Conservation (phyloP, 495 filamentous ascomycete genomes). For the Penicillium pancosmium region DNA sequence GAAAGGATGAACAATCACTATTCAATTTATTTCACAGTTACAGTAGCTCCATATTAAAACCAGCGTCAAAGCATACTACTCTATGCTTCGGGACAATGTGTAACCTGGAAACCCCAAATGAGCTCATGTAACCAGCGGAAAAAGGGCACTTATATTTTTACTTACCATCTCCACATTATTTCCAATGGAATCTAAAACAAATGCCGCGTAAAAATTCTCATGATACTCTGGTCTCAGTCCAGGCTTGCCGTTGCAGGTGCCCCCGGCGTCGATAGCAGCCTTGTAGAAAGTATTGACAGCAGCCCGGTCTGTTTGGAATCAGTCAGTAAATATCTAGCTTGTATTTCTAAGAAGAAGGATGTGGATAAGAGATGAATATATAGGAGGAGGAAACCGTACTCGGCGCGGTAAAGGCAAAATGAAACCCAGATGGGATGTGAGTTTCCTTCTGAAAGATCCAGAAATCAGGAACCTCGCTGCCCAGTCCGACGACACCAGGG, state of each 20-base stretch:
- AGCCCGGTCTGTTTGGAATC: constrained; percentile 28
- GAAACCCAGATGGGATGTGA: not conserved
- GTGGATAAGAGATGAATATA: too few species aligned
- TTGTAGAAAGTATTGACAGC: constrained; percentile 44
- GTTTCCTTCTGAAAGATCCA: constrained; percentile 29
- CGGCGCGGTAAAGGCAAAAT: not conserved
- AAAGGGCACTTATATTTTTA: not conserved
- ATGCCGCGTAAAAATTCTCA: constrained; percentile 51
- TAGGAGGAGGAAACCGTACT: not conserved
- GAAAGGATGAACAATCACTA: too few species aligned
- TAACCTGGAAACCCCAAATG: too few species aligned
- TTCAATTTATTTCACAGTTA: too few species aligned
- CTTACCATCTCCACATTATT: constrained; percentile 55
- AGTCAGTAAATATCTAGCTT: not conserved
- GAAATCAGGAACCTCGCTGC: constrained; percentile 41
- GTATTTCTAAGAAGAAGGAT: too few species aligned
- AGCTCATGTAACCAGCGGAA: too few species aligned
- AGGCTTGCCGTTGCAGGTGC: constrained; percentile 47
- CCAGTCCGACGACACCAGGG: constrained; percentile 29
- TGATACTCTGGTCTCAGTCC: constrained; percentile 44
- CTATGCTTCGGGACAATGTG: too few species aligned
- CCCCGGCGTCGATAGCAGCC: constrained; percentile 48
- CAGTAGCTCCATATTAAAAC: too few species aligned
- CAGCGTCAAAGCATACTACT: too few species aligned
- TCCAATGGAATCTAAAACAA: constrained; percentile 53